Conservation (phyloP, 306 rosid genomes). For the Ochetophila trinervis region DNA sequence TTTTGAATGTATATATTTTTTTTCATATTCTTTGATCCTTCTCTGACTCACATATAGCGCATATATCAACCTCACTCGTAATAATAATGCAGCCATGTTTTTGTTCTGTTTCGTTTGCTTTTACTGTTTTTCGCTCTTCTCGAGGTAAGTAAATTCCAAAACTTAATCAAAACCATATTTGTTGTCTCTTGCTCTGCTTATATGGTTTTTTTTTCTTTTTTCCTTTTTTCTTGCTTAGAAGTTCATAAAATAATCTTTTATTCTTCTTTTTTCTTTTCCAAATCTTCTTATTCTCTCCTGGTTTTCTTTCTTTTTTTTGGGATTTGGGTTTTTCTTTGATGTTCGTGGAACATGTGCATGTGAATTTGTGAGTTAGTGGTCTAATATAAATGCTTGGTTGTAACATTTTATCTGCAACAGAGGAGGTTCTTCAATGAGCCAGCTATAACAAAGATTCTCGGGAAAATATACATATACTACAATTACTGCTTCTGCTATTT, state of each 20-base stretch:
- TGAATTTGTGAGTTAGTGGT: not conserved
- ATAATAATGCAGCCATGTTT: slow-evolving; percentile 8
- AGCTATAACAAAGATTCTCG: not conserved
- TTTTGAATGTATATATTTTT: too few relatives aligned
- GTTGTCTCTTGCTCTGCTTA: not conserved
- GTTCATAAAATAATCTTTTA: not conserved
- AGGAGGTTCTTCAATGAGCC: too few relatives aligned
- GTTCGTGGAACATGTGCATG: not conserved
- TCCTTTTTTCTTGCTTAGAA: not conserved
- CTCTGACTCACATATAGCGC: not conserved
- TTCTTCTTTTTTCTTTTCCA: too few relatives aligned
- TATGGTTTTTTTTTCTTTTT: not conserved
- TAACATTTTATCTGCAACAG: too few relatives aligned
- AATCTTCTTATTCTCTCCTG: too few relatives aligned
- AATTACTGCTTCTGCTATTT: not conserved
- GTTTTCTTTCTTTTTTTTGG: not conserved
- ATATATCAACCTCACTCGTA: not conserved
- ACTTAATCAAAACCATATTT: not conserved
- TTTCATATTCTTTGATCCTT: too few relatives aligned
- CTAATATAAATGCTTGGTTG: not conserved
- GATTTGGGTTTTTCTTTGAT: not conserved
- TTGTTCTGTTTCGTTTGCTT: slow-evolving; percentile 8
- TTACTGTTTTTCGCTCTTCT: not conserved
- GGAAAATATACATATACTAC: not conserved
- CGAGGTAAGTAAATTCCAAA: slow-evolving; percentile 7